Evolutionary conservation across 768 basidiomycete species (phyloP).

Genomic region (Trametes cubensis): DNA sequence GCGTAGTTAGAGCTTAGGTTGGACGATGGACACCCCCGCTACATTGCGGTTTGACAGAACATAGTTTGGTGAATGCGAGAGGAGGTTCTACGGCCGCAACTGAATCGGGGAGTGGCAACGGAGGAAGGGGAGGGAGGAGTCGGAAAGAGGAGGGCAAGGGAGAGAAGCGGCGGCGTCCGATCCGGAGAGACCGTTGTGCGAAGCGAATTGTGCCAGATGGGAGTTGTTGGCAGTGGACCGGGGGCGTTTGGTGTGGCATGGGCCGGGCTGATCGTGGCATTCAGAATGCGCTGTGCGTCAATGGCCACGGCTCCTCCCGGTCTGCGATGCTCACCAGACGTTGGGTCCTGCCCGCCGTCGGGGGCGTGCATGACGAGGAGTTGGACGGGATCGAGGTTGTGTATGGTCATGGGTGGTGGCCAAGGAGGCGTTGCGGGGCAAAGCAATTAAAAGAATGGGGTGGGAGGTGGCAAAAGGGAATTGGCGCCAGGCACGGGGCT

Average conservation of each 20-base stretch:
- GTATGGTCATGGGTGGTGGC: neutral
- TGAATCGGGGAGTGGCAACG: neutral
- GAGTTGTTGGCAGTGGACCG: neutral
- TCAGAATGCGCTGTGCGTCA: neutral
- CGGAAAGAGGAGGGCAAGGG: neutral
- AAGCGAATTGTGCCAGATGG: neutral
- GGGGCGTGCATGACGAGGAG: too few relatives aligned
- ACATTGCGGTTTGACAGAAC: too few relatives aligned
- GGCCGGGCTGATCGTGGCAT: slow-evolving; percentile 2
- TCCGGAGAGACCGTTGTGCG: slow-evolving; percentile 1
- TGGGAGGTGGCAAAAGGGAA: neutral
- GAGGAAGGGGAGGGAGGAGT: neutral
- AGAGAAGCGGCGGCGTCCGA: slow-evolving; percentile 10
- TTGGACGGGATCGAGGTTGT: neutral
- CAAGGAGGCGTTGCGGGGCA: neutral
- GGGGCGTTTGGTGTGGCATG: neutral
- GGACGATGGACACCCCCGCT: too few relatives aligned
- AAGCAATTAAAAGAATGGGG: neutral
- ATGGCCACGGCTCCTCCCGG: neutral
- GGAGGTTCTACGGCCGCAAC: neutral
- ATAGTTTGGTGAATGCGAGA: too few relatives aligned
- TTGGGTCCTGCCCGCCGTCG: too few relatives aligned
- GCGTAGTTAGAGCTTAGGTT: neutral
- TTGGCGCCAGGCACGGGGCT: slow-evolving; percentile 21
- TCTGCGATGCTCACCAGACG: too few relatives aligned